Evolutionary conservation across 345 rosid genomes (phyloP).

Genomic region (Gossypium turneri): DNA sequence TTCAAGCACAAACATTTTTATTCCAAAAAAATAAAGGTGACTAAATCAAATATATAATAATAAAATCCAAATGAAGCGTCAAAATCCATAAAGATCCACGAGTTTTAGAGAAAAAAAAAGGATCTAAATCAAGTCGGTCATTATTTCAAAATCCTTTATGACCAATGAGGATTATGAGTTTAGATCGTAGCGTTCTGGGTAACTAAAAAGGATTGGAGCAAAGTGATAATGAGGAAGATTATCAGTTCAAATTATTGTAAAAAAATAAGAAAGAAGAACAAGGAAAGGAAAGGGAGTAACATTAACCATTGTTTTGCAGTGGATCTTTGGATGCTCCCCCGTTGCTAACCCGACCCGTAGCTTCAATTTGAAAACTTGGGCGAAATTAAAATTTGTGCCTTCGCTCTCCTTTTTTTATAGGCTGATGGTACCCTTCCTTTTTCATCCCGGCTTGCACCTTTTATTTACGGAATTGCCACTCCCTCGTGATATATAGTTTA

Average conservation of each 20-base stretch:
- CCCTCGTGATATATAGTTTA: no score
- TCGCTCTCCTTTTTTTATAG: background rate
- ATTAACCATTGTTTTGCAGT: slow-evolving; percentile 16
- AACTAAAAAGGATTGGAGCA: background rate
- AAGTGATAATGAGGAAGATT: background rate
- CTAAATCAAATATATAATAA: no score
- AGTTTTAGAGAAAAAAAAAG: background rate
- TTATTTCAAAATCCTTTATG: background rate
- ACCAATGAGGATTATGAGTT: background rate
- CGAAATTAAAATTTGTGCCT: background rate
- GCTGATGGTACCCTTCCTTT: background rate
- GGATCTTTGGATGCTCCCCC: slow-evolving; percentile 4
- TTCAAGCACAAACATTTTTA: background rate
- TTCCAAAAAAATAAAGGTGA: no score
- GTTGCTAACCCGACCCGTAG: background rate
- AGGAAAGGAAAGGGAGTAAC: background rate
- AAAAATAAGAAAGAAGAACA: no score
- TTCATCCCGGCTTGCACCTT: background rate
- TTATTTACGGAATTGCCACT: slow-evolving; percentile 20
- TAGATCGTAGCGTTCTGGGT: background rate
- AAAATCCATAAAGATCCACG: background rate
- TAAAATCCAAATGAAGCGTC: background rate
- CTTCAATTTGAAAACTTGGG: background rate
- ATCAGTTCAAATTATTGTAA: background rate
- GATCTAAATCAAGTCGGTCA: background rate